Conservation (phyloP, 371 early-diverging fungal genomes). For the Mycotypha africana region DNA sequence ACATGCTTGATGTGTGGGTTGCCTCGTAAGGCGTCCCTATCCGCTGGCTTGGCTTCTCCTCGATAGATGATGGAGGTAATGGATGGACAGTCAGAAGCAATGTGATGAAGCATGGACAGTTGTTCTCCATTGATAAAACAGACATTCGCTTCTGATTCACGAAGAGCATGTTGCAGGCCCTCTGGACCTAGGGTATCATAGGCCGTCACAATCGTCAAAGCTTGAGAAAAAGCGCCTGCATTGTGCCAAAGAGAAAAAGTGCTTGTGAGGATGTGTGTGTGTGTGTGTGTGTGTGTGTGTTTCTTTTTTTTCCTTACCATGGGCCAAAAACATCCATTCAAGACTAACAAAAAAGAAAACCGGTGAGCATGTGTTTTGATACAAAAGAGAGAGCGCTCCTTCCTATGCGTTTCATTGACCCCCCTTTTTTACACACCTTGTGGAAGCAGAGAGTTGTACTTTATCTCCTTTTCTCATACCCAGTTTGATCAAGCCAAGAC, state of each 20-base stretch:
- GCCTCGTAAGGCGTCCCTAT: slow-evolving; percentile 1
- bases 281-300: no score
- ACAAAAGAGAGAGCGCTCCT: no score
- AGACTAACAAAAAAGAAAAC: slow-evolving; percentile 18
- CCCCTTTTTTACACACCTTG: slow-evolving; percentile 58
- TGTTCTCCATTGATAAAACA: slow-evolving; percentile 70
- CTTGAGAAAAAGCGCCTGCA: slow-evolving; percentile 51
- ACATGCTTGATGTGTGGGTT: slow-evolving; percentile 19
- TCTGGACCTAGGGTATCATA: slow-evolving; percentile 81
- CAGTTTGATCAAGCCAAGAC: slow-evolving; percentile 62
- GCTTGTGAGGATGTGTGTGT: no score
- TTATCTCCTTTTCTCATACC: slow-evolving; percentile 61
- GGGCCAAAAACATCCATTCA: slow-evolving; percentile 42
- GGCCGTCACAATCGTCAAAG: slow-evolving; percentile 69
- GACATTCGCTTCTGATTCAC: slow-evolving; percentile 59
- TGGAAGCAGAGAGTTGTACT: slow-evolving; percentile 69
- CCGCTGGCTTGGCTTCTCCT: slow-evolving; percentile 44
- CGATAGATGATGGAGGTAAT: slow-evolving; percentile 70
- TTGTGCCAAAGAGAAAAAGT: no score
- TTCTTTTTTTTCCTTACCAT: slow-evolving; percentile 18
- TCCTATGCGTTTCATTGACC: no score
- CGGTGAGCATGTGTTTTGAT: no score
- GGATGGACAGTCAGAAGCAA: slow-evolving; percentile 48
- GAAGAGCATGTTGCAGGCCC: slow-evolving; percentile 57
- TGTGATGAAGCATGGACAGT: slow-evolving; percentile 44